A percentile compares a stretch with the other conserved stretches of the same genome.
Conservation (phyloP, 148 eudicot genomes). For the Rheum nobile region DNA sequence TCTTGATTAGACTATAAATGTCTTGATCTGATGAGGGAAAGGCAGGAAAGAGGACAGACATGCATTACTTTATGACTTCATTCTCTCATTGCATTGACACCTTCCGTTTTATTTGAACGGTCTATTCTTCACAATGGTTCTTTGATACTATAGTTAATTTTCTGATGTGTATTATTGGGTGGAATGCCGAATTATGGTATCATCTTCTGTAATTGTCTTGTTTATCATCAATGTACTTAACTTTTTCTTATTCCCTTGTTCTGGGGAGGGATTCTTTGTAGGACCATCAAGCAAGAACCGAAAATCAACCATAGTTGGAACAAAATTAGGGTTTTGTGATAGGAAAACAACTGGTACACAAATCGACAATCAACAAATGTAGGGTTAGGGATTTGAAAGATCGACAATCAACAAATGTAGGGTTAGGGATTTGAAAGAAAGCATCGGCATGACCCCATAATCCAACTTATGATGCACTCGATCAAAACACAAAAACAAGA, state of each 20-base stretch:
- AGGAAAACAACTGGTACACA: not conserved
- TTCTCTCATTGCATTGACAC: not conserved
- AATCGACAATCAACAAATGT: no score
- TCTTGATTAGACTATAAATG: not conserved
- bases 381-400: no score
- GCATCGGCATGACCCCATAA: not conserved
- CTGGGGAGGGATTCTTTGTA: no score
- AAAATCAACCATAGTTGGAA: not conserved
- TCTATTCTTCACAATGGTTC: not conserved
- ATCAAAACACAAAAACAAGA: not conserved
- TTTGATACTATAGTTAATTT: not conserved
- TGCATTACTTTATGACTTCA: not conserved
- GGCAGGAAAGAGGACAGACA: not conserved
- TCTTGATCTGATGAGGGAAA: not conserved
- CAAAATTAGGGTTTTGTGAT: not conserved
- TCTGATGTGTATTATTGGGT: not conserved
- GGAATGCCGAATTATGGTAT: no score
- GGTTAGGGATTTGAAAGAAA: not conserved
- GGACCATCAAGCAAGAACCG: not conserved
- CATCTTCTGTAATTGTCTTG: no score
- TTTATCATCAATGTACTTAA: no score
- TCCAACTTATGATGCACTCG: not conserved
- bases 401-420: not conserved
- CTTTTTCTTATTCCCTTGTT: no score
- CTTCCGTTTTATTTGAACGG: not conserved